Conservation (phyloP, 1,284 basidiomycete species). For the Nidula niveotomentosa region DNA sequence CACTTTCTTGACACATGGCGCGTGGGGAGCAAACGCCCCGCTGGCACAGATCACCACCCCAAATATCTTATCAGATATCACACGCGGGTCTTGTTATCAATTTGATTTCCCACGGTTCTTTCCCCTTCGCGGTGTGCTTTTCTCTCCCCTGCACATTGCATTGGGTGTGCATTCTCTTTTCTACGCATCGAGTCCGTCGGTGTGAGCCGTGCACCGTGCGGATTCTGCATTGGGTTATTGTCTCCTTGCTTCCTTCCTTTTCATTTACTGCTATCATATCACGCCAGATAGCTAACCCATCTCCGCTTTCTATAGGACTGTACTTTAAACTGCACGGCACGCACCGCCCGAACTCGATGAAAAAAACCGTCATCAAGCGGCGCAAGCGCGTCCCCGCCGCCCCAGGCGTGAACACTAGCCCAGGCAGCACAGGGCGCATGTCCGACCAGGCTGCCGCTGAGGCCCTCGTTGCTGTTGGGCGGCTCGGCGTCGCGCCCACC, state of each 20-base stretch:
- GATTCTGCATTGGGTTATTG: too few species aligned
- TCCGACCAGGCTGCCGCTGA: slow-evolving; percentile 83
- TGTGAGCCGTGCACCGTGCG: too few species aligned
- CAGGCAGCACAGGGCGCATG: slow-evolving; percentile 47
- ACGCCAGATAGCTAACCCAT: too few species aligned
- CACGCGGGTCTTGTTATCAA: slow-evolving; percentile 7
- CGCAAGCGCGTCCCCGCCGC: slow-evolving; percentile 91
- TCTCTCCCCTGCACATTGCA: not conserved
- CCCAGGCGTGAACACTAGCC: slow-evolving; percentile 21
- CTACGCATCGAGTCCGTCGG: too few species aligned
- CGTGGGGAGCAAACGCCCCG: too few species aligned
- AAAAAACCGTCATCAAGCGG: slow-evolving; percentile 98
- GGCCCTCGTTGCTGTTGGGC: slow-evolving; percentile 76
- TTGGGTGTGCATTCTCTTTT: too few species aligned
- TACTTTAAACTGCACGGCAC: slow-evolving; percentile 99
- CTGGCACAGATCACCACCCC: too few species aligned
- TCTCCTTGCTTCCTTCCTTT: too few species aligned
- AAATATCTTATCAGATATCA: slow-evolving; percentile 26
- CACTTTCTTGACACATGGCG: too few species aligned
- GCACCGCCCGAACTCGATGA: slow-evolving; percentile 97
- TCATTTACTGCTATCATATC: too few species aligned
- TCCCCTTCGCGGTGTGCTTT: slow-evolving; percentile 1
- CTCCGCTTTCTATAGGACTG: slow-evolving; percentile 57
- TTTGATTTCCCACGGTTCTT: slow-evolving; percentile 14
- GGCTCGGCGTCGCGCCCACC: slow-evolving; percentile 37